Conservation (phyloP, 75 land plant species). For the Picea glauca region DNA sequence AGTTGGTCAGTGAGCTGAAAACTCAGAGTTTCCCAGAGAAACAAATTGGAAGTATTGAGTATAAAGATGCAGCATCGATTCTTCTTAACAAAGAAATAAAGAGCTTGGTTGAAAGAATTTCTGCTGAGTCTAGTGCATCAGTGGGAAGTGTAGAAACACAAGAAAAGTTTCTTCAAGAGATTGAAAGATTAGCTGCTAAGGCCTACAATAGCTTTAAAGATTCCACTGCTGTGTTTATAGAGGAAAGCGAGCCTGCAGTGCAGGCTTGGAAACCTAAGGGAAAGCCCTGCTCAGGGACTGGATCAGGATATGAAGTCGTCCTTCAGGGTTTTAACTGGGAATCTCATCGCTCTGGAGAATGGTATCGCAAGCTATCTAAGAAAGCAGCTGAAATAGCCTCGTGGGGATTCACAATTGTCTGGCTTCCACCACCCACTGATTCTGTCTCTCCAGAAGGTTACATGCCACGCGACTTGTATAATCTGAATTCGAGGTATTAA, state of each 20-base stretch:
- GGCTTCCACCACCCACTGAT: slow-evolving; percentile 88
- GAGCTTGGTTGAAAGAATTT: slow-evolving; percentile 51
- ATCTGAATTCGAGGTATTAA: slow-evolving; percentile 68
- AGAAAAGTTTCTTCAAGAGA: slow-evolving; percentile 57
- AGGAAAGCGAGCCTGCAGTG: slow-evolving; percentile 19
- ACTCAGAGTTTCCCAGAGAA: not conserved
- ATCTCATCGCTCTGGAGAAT: slow-evolving; percentile 80
- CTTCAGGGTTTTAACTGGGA: slow-evolving; percentile 96
- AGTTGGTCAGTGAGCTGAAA: slow-evolving; percentile 24
- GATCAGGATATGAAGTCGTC: slow-evolving; percentile 60
- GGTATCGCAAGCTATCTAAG: slow-evolving; percentile 60
- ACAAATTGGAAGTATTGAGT: not conserved
- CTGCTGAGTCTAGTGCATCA: slow-evolving; percentile 30
- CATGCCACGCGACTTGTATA: slow-evolving; percentile 82
- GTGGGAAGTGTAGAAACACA: slow-evolving; percentile 38
- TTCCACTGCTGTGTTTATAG: slow-evolving; percentile 27
- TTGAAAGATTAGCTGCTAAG: slow-evolving; percentile 74
- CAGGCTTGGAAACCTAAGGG: slow-evolving; percentile 25
- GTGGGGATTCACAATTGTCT: slow-evolving; percentile 69
- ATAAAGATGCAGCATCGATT: slow-evolving; percentile 10
- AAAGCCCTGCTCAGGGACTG: slow-evolving; percentile 51
- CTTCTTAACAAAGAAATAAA: slow-evolving; percentile 47
- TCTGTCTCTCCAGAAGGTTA: slow-evolving; percentile 95
- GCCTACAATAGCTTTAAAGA: slow-evolving; percentile 70
- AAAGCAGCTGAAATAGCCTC: slow-evolving; percentile 58